These are phyloP conservation scores for Aurifilum marmelostoma DNA, from an alignment of 2,329 filamentous ascomycete species.

Conservation along the genomic window DNA sequence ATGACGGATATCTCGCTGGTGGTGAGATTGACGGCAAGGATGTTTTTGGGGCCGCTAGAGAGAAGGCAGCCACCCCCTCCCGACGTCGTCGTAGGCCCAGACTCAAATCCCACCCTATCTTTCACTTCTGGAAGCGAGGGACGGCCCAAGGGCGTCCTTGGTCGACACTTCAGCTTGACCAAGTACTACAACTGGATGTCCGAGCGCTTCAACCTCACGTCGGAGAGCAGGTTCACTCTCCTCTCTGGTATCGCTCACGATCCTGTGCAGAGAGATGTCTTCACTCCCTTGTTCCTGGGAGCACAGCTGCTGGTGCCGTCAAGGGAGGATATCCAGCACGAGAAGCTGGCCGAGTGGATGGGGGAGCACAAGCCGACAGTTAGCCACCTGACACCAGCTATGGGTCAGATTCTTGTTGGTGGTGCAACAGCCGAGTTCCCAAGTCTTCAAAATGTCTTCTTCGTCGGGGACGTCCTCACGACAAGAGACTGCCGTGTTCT, in stretches of 20 bases:
- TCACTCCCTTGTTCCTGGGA: conserved; percentile 26
- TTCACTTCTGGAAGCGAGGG: conserved; percentile 68
- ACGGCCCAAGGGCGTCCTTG: conserved; percentile 66
- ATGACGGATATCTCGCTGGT: conserved; percentile 74
- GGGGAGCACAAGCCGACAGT: conserved; percentile 72
- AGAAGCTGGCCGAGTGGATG: conserved; percentile 89
- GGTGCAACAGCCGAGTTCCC: conserved; percentile 79
- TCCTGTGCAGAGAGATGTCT: conserved; percentile 47
- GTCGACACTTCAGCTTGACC: conserved; percentile 82
- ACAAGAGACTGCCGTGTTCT: conserved; percentile 79
- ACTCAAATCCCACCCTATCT: conserved; percentile 75
- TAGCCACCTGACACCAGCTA: conserved; percentile 90
- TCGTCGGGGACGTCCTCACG: conserved; percentile 88
- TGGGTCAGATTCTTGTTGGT: conserved; percentile 93
- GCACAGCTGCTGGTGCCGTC: conserved; percentile 23
- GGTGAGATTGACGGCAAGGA: conserved; percentile 62
- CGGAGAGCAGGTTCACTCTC: conserved; percentile 69
- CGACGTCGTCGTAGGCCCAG: conserved; percentile 80
- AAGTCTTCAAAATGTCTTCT: conserved; percentile 78
- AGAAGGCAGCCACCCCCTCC: conserved; percentile 61
- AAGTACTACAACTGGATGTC: conserved; percentile 96
- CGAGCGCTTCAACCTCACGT: conserved; percentile 64
- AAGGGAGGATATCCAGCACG: conserved; percentile 71
- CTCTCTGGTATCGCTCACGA: conserved; percentile 84
- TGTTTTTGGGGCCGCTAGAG: conserved; percentile 58